These are phyloP conservation scores for Akanthomyces muscarius DNA, from an alignment of 2,329 filamentous ascomycete species.

Conservation along the genomic window DNA sequence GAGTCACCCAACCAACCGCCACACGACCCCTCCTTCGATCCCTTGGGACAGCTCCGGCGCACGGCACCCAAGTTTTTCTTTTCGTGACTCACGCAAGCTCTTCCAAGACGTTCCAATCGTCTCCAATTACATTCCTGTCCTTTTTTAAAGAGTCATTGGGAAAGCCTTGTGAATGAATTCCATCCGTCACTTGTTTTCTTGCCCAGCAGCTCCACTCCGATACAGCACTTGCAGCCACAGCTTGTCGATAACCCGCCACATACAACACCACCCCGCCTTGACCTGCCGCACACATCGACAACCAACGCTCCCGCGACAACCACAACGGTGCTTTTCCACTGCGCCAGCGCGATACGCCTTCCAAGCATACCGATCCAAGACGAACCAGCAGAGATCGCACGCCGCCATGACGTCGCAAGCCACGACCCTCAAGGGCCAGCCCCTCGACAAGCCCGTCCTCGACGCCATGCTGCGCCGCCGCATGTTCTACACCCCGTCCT, in stretches of 20 bases:
- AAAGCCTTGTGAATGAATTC: constrained; percentile 13
- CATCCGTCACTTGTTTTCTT: constrained; percentile 1
- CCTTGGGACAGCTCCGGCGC: background rate
- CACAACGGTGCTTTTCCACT: constrained; percentile 28
- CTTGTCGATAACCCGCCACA: constrained; percentile 9
- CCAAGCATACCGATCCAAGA: constrained; percentile 27
- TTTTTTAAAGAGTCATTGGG: background rate
- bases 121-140: background rate
- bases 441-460: constrained; percentile 76
- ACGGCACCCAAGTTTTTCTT: background rate
- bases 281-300: constrained; percentile 1
- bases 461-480: constrained; percentile 84
- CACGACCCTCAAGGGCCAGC: constrained; percentile 83
- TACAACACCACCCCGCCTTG: constrained; percentile 15
- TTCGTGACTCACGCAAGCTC: constrained; percentile 11
- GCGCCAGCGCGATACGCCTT: constrained; percentile 29
- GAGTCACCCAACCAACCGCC: constrained; percentile 11
- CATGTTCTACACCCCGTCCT: constrained; percentile 91
- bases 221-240: constrained; percentile 4
- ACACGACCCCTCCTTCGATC: constrained; percentile 11
- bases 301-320: background rate
- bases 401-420: constrained; percentile 46
- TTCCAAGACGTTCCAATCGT: constrained; percentile 1
- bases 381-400: constrained; percentile 23
- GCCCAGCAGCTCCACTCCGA: constrained; percentile 7